phyloP scores from a whole-genome alignment of 371 early-diverging fungal species.

The Lichtheimia hyalospora region DNA sequence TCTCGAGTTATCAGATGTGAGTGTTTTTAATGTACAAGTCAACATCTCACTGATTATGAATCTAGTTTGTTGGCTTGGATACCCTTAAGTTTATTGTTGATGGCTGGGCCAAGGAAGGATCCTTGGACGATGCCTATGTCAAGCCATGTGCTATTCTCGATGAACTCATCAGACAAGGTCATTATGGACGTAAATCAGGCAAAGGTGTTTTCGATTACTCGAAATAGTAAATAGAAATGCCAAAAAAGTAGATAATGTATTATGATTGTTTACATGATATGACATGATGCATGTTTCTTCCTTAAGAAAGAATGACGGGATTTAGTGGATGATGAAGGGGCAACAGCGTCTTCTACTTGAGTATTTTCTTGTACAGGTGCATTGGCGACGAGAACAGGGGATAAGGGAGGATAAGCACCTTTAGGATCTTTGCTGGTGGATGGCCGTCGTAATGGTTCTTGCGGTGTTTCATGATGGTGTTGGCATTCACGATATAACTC shows the following conservation, averaged over 20 bases:
- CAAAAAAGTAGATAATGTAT: not conserved
- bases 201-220: conserved; percentile 87
- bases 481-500: conserved; percentile 47
- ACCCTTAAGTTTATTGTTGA: conserved; percentile 93
- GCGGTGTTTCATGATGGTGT: conserved; percentile 5
- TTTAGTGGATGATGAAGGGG: not conserved
- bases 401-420: no score
- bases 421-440: not conserved
- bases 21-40: conserved; percentile 18
- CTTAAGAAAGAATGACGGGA: conserved; percentile 1
- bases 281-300: not conserved
- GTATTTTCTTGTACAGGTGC: no score
- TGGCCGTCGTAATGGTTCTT: not conserved
- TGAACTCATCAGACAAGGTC: conserved; percentile 74
- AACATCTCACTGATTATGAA: not conserved
- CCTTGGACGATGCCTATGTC: conserved; percentile 72
- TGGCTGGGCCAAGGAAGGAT: conserved; percentile 80
- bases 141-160: conserved; percentile 68
- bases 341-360: no score
- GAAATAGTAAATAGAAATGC: conserved; percentile 23
- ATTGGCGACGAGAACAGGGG: no score
- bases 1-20: conserved; percentile 87
- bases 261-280: conserved; percentile 4
- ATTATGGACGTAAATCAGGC: conserved; percentile 89
- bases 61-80: conserved; percentile 92